Base-by-base conservation (phyloP, 225 moss, liverwort and hornwort genomes). In the Straminergon stramineum region DNA sequence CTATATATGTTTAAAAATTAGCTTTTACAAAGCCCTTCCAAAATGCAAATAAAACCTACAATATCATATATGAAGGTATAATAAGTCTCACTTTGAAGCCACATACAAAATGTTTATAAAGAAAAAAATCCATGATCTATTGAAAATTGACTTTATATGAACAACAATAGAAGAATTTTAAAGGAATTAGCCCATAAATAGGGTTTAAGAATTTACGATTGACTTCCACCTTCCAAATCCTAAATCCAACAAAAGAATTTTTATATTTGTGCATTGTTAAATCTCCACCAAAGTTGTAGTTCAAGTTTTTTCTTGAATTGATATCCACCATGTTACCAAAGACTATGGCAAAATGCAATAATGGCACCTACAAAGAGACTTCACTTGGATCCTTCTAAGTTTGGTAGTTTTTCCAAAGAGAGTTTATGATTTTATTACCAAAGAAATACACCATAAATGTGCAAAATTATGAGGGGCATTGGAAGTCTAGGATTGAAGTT, bases 391-490 rank as follows among this genome's bases (percentile, higher is more conserved):
- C 15, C 15, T 71, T 71, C 7, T 14, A 5, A 14, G 0, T 15
- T 41, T 9, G 26, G 2, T 26, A 41, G 15, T 26, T 26, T 15
- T 43, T 27, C 5, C 3, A 73, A 41, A 0, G 43, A 35, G 2
- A 43, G 16, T 16, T 73, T 3, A 15, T 4, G 0, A 27, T 16
- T 3, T 15, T 43, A 10, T 26, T 28, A 71, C 13, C 1, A 15
- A 73, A 28, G 39, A 43, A 73, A 6, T 27, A 6, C 3, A 27
- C 0, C 0, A 0, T 73, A 16, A 70, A 9, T 43, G 16, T 24
- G 0, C 1, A 43, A 43, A 5, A 73, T 27, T 43, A 16, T 43
- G 9, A 5, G 0, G 16, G 5, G 0, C 1, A 0, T 16, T 73
- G 43, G 16, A 8, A 45, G 6, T 45, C n/a, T n/a, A n/a, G n/a